Evolutionary conservation across 495 filamentous ascomycete genomes (phyloP), one percentile per base, ranked within the genome.

Genomic region (Extremus antarcticus): DNA sequence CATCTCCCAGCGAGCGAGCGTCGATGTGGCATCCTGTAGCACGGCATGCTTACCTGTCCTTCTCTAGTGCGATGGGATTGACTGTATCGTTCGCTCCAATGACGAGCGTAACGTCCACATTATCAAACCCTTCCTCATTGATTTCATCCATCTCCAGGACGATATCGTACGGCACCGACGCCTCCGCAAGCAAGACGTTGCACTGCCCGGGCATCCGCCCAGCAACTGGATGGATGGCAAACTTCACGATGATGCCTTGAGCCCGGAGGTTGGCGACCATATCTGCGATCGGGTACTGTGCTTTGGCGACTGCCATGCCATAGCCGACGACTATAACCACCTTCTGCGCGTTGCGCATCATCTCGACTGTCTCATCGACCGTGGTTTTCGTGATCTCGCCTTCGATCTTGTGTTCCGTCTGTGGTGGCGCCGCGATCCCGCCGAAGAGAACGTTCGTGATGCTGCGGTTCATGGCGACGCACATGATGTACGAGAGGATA

Each of bases 91-190:
- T 91, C 11, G 87, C 86, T 3, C 87, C 87, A 60, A 91, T 91
- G 10, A 91, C 86, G 1, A 91, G 76, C 7, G 85, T 87, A n/a
- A 91, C 76, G 59, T 90, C 87, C 0, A 86, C 89, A 38, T 88
- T 83, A 35, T 72, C 62, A 68, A 91, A 91, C 1, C 59, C 59
- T 66, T 90, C 86, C 48, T 91, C 87, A 68, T 91, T 91, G 70
- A 91, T 90, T 68, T 91, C 87, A 66, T 90, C 87, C 87, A 90
- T 90, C 70, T 91, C 87, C 17, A 88, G 73, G 32, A 90, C 85
- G 47, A 88, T 89, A 62, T 90, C 86, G 63, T 91, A 91, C 3
- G 85, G 85, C 25, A 91, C 87, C 23, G 78, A 82, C 1, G 87
- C 87, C 63, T 91, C 87, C 2, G 87, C 87, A 4, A 90, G 77